These are phyloP conservation scores for Tuber melanosporum DNA, from an alignment of 495 filamentous ascomycete genomes.

Conservation along the genomic window DNA sequence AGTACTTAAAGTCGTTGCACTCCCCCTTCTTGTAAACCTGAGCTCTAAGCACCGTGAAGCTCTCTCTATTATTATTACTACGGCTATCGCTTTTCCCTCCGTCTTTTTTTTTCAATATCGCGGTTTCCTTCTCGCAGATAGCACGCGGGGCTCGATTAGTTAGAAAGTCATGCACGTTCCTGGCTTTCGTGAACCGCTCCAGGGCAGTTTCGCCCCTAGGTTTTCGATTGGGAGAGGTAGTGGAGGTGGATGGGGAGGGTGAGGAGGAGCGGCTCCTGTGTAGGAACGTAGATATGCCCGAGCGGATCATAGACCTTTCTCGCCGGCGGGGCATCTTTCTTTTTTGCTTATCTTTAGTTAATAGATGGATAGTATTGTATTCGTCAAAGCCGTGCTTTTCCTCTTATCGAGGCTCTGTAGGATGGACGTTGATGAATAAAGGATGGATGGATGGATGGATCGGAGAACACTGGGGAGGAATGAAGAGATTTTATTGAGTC, in stretches of 20 bases:
- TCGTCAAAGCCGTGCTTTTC: neutral
- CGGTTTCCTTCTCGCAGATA: neutral
- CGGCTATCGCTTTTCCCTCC: neutral
- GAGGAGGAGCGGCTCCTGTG: neutral
- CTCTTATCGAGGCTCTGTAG: neutral
- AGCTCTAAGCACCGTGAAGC: conserved; percentile 30
- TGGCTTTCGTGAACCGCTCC: neutral
- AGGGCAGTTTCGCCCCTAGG: neutral
- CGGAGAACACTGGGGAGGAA: neutral
- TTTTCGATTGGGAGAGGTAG: neutral
- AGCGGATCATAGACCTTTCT: neutral
- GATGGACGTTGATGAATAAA: neutral
- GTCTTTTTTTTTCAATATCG: neutral
- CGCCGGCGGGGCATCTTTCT: neutral
- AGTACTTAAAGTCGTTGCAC: conserved; percentile 28
- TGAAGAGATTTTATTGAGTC: neutral
- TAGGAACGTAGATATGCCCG: neutral
- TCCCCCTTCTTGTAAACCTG: conserved; percentile 32
- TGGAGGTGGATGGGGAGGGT: neutral
- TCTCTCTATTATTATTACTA: neutral
- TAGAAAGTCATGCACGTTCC: conserved; percentile 1
- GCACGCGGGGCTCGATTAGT: neutral
- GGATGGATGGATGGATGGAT: neutral
- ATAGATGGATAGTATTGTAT: neutral
- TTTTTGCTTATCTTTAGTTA: neutral